A percentile compares a stretch with the other conserved stretches of the same genome.
Evolutionary conservation across 78 protist genomes (phyloP).

Genomic region (Dictyostelium purpureum): DNA sequence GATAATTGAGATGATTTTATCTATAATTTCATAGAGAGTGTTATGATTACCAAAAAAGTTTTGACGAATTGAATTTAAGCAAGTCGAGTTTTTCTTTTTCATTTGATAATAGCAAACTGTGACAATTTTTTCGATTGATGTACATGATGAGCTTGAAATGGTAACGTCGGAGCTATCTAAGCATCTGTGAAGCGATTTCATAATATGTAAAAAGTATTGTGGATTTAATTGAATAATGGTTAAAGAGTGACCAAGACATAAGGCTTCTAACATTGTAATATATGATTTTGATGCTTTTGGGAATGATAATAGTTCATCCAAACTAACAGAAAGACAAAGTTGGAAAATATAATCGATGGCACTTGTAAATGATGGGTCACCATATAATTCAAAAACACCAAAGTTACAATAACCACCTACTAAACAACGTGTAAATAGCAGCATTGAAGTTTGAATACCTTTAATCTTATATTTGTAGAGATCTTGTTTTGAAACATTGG

Average conservation of each 20-base stretch:
- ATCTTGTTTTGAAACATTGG: background rate
- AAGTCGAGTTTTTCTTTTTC: conserved; percentile 20
- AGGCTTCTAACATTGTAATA: conserved; percentile 4
- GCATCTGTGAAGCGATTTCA: conserved; percentile 15
- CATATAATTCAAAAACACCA: conserved; percentile 66
- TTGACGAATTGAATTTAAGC: background rate
- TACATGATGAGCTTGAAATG: conserved; percentile 7
- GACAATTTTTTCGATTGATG: conserved; percentile 34
- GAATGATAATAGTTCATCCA: conserved; percentile 48
- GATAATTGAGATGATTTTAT: conserved; percentile 15
- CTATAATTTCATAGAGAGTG: conserved; percentile 16
- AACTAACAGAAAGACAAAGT: conserved; percentile 1
- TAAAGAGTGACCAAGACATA: background rate
- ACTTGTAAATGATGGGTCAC: conserved; percentile 31
- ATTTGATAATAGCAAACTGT: background rate
- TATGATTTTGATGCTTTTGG: conserved; percentile 47
- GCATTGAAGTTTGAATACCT: conserved; percentile 30
- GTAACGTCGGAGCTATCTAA: conserved; percentile 31
- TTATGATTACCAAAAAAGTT: conserved; percentile 18
- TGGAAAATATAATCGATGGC: conserved; percentile 14
- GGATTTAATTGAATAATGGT: conserved; percentile 15
- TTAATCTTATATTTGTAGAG: conserved; percentile 42
- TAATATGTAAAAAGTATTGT: conserved; percentile 12
- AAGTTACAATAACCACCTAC: conserved; percentile 63
- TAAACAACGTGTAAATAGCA: conserved; percentile 11